Evolutionary conservation across 2,329 filamentous ascomycete genomes (phyloP), one percentile per base, ranked within the genome.

Genomic region (Diaporthe humulicola): DNA sequence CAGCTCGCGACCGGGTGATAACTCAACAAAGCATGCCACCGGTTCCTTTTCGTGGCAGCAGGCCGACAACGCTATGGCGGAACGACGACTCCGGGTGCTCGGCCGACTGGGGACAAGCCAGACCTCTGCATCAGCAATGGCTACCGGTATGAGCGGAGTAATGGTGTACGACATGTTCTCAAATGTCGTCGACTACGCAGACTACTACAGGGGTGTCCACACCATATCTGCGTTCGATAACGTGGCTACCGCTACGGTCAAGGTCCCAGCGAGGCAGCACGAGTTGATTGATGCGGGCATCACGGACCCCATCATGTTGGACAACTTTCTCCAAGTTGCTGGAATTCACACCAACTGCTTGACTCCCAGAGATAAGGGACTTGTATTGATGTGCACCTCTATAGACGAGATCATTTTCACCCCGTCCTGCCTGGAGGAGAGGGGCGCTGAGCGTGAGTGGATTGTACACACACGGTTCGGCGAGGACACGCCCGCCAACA

Each of bases 121-220:
- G 30, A 28, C 61, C 61, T 50, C 61, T 12, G 30, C 61, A 36
- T 67, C 61, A 67, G 22, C 28, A 25, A 50, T 67, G 48, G 33
- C 30, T 22, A 56, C 36, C 15, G 40, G 28, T 33, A 76, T 91
- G 74, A 87, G 89, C 75, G 88, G 88, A 28, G 88, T 87, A 5
- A 54, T 70, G 50, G 57, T 77, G 12, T 73, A 76, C 36, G 8
- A 74, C 30, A 19, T 73, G 33, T 75, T 74, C 56, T 48, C 48
- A 9, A 48, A 58, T 17, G 75, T 77, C 6, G 75, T 77, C 7
- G 73, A 76, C 6, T 79, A 78, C 36, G 73, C 69, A 2, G 38
- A 60, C 38, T 75, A 71, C 25, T 79, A 77, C 58, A 69, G 60
- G 2, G 74, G 76, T 10, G 70, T 79, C 9, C 38, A 48, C 36